Conservation (phyloP, 164 flowering plant genomes). For the Dillenia suffruticosa region DNA sequence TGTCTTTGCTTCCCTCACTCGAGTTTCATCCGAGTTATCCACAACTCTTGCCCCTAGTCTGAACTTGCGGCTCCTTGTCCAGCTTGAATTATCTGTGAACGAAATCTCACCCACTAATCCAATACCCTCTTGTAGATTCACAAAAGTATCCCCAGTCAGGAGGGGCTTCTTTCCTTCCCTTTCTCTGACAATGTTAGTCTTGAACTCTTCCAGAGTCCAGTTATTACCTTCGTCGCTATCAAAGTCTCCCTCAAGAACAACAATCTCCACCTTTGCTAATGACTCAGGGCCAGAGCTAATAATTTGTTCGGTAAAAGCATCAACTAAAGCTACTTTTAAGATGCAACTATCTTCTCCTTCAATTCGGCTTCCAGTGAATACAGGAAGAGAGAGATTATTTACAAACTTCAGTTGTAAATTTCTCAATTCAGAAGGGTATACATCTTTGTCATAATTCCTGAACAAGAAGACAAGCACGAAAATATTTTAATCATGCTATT, state of each 20-base stretch:
- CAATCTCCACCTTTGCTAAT: constrained; percentile 45
- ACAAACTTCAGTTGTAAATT: constrained; percentile 58
- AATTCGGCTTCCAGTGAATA: constrained; percentile 75
- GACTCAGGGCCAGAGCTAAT: constrained; percentile 39
- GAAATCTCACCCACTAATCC: constrained; percentile 55
- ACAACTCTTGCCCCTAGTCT: constrained; percentile 56
- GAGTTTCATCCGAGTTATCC: constrained; percentile 26
- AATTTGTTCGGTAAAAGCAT: constrained; percentile 32
- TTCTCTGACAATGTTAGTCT: constrained; percentile 49
- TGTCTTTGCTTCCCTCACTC: constrained; percentile 59
- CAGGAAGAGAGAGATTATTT: constrained; percentile 58
- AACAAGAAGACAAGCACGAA: constrained; percentile 1
- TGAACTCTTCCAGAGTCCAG: constrained; percentile 58
- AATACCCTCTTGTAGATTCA: constrained; percentile 57
- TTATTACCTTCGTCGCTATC: constrained; percentile 41
- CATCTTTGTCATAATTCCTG: constrained; percentile 51
- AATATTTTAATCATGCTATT: not conserved
- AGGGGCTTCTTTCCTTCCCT: constrained; percentile 59
- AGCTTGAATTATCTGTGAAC: constrained; percentile 59
- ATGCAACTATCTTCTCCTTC: constrained; percentile 56
- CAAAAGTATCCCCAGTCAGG: constrained; percentile 50
- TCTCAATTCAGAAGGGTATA: constrained; percentile 37
- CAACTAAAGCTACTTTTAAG: constrained; percentile 55
- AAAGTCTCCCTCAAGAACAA: constrained; percentile 64
- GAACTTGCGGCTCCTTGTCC: constrained; percentile 61